Evolutionary conservation across 208 protist species (phyloP), one percentile per base, ranked within the genome.

Genomic region (Trichomonas gallinae): DNA sequence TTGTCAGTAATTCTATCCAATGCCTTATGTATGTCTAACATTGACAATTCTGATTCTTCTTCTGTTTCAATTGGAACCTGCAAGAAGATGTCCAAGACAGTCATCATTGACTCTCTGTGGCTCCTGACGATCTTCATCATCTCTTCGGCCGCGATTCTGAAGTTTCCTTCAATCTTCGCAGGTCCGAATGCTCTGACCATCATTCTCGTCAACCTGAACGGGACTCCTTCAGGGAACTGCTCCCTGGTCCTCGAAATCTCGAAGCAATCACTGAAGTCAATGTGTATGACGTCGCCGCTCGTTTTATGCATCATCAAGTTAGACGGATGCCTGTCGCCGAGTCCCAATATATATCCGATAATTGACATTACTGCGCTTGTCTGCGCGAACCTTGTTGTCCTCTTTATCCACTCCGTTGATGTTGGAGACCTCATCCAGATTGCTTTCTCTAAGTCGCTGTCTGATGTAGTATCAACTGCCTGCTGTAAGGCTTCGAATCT

Each of bases 241-340:
- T 40, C 3, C 13, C 97, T 31, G n/a, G 17, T 58, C 0, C 49
- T 97, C 0, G 51, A 89, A 4, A 96, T 96, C 49, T 97, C 97
- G 45, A 97, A 97, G 36, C 97, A 97, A 45, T 97, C 93, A 31
- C 38, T 34, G 15, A 82, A 82, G 45, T 96, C 93, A 46, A 96
- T 96, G 45, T 96, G 93, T 45, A 96, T 96, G 9, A 96, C 93
- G 48, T 96, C 49, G 46, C 93, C 93, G 3, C 46, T 51, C 1
- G 8, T 31, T 48, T 48, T 82, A 42, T 82, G 34, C 51, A 96
- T 48, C 42, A 96, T 44, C 23, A 96, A 42, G 46, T 96, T 96
- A n/a, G 36, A 44, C 31, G 51, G 46, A 46, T 96, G 93, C 13
- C 93, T 38, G 34, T 96, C 93, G 13, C 93, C 93, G 0, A 96